Evolutionary conservation across 331 rosid genomes (phyloP), one percentile per base, ranked within the genome.

Genomic region (Dryas integrifolia): DNA sequence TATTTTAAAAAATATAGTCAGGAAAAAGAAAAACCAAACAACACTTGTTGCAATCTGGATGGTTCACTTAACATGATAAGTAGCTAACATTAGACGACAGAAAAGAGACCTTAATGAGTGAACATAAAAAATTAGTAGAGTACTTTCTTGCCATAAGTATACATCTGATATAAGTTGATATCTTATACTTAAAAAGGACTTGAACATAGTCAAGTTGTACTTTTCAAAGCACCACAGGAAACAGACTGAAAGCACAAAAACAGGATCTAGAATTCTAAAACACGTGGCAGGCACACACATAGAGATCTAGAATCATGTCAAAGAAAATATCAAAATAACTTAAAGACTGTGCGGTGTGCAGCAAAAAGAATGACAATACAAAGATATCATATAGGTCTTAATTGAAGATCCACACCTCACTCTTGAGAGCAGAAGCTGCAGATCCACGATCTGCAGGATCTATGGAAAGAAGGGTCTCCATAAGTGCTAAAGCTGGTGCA

Each of bases 381-480:
- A 61, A 61, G 5, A 52, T 30, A 69, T 30, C 9, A 15, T 58
- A 66, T 30, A 72, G 3, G 53, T 39, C 59, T 24, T 41, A 43
- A 61, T 49, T 10, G 2, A 79, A 57, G 82, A 80, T 82, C 75
- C 81, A 77, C 72, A 92, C 97, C 92, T 89, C 93, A 59, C 90
- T 86, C 58, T 57, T 85, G 79, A 92, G 91, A 76, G 97, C 96
- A 73, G 84, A 88, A 38, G 89, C 82, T 21, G 97, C 90, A 75
- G 92, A 86, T 81, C 94, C 92, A 51, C 97, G 97, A 83, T 92
- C 97, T 65, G 89, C 86, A 58, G 97, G 97, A 75, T 92, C 94
- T 75, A 92, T 85, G 69, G 97, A 89, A 76, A 92, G 86, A 75
- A 92, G 86, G 70, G 72, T 77, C 69, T 92, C 94, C 77, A 92